These are phyloP conservation scores for Claviceps digitariae DNA, from an alignment of 2,329 filamentous ascomycete genomes.

Conservation along the genomic window DNA sequence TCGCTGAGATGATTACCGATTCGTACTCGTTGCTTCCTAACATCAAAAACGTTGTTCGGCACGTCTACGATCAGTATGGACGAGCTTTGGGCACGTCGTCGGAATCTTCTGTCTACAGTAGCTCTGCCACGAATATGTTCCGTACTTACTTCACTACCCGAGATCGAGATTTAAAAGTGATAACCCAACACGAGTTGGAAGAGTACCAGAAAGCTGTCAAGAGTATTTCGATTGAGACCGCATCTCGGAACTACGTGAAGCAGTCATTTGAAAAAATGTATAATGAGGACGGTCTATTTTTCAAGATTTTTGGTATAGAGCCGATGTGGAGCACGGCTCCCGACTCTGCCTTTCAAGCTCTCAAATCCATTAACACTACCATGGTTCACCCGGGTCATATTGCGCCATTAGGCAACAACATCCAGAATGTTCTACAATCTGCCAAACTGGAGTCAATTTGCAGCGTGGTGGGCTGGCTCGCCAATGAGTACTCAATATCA, in stretches of 20 bases:
- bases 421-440: constrained; percentile 35
- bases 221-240: constrained; percentile 36
- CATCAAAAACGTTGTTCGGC: constrained; percentile 36
- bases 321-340: constrained; percentile 35
- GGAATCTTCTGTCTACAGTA: constrained; percentile 39
- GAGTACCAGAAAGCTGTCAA: constrained; percentile 40
- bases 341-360: constrained; percentile 35
- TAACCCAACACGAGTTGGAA: constrained; percentile 40
- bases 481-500: constrained; percentile 41
- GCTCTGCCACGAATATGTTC: constrained; percentile 40
- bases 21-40: constrained; percentile 43
- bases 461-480: constrained; percentile 43
- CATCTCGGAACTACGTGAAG: constrained; percentile 43
- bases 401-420: constrained; percentile 33
- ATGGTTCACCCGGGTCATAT: constrained; percentile 42
- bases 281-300: constrained; percentile 39
- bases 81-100: constrained; percentile 27
- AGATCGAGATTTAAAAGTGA: constrained; percentile 37
- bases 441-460: constrained; percentile 37
- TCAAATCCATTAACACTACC: constrained; percentile 35
- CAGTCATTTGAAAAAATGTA: constrained; percentile 45
- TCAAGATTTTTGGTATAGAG: constrained; percentile 42
- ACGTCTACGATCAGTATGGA: constrained; percentile 39
- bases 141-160: constrained; percentile 38
- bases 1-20: constrained; percentile 43